A percentile compares a stretch with the other conserved stretches of the same genome.
phyloP scores from a whole-genome alignment of 352 stramenopile species.

The Albugo candida region DNA sequence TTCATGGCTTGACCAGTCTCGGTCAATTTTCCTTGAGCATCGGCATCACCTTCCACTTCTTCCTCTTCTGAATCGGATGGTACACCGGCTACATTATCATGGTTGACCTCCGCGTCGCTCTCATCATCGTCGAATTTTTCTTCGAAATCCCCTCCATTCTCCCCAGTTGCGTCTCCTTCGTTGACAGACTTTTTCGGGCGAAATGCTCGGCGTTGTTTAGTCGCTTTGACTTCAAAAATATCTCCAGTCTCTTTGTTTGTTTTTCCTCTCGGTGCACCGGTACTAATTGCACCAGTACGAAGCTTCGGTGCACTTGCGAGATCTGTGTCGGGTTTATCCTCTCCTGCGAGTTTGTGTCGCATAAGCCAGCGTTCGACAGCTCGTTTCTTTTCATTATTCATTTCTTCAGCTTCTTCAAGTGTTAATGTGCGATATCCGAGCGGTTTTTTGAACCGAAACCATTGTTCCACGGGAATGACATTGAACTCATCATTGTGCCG shows the following conservation, averaged over 20 bases:
- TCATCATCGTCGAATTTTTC: constrained; percentile 79
- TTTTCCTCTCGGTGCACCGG: constrained; percentile 12
- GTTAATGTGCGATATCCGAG: constrained; percentile 68
- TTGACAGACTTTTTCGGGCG: constrained; percentile 23
- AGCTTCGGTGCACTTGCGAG: constrained; percentile 25
- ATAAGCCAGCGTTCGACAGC: constrained; percentile 76
- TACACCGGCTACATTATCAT: constrained; percentile 38
- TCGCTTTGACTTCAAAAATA: constrained; percentile 44
- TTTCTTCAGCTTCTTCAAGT: constrained; percentile 64
- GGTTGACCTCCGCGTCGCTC: constrained; percentile 63
- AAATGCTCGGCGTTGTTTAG: constrained; percentile 21
- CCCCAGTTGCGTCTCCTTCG: constrained; percentile 36
- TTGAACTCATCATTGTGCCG: constrained; percentile 54
- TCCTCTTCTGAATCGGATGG: constrained; percentile 59
- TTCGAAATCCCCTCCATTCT: constrained; percentile 73
- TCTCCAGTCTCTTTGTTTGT: constrained; percentile 22
- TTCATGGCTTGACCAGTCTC: constrained; percentile 73
- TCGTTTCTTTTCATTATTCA: constrained; percentile 81
- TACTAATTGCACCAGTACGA: constrained; percentile 37
- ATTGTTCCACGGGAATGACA: constrained; percentile 72
- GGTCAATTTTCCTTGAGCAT: constrained; percentile 51
- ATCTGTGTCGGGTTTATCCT: constrained; percentile 33
- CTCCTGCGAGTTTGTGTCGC: constrained; percentile 68
- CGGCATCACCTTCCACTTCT: constrained; percentile 48
- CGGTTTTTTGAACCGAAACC: constrained; percentile 81